phyloP scores from a whole-genome alignment of 1,139 yeast genomes.

The Debaryomycetaceae sp. region DNA sequence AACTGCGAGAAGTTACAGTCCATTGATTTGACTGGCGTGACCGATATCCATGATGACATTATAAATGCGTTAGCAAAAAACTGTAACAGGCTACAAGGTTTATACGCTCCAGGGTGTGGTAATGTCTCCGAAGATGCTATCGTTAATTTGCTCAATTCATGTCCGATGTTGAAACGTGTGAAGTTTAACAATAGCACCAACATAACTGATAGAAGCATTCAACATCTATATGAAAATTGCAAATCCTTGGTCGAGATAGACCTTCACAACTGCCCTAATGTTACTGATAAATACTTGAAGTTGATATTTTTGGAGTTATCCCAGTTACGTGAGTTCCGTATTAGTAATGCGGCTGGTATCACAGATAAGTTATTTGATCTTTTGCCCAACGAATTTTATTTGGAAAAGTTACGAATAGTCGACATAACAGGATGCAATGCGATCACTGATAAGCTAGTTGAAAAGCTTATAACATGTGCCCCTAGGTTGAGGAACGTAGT shows the following conservation, averaged over 20 bases:
- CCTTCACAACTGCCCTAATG: conserved; percentile 75
- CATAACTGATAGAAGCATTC: conserved; percentile 68
- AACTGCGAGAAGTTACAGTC: conserved; percentile 75
- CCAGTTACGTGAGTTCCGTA: conserved; percentile 78
- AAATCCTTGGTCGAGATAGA: conserved; percentile 86
- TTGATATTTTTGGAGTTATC: conserved; percentile 62
- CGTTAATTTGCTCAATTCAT: conserved; percentile 52
- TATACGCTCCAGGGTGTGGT: conserved; percentile 85
- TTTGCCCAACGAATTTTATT: conserved; percentile 39
- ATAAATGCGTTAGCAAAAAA: conserved; percentile 65
- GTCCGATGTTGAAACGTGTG: conserved; percentile 78
- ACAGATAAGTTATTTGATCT: conserved; percentile 61
- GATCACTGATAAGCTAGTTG: conserved; percentile 77
- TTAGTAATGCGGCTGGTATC: conserved; percentile 69
- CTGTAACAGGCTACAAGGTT: conserved; percentile 80
- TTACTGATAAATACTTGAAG: conserved; percentile 61
- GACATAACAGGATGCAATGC: conserved; percentile 85
- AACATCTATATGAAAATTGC: conserved; percentile 63
- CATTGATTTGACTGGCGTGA: conserved; percentile 87
- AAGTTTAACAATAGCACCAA: conserved; percentile 71
- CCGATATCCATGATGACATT: conserved; percentile 62
- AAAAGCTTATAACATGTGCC: conserved; percentile 67
- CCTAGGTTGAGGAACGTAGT: conserved; percentile 87
- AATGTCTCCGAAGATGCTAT: conserved; percentile 66
- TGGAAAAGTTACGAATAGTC: conserved; percentile 63